Percentiles rank a stretch among this genome's conserved stretches.
phyloP scores from a whole-genome alignment of 768 basidiomycete genomes.

The Mycena albidolilacea region DNA sequence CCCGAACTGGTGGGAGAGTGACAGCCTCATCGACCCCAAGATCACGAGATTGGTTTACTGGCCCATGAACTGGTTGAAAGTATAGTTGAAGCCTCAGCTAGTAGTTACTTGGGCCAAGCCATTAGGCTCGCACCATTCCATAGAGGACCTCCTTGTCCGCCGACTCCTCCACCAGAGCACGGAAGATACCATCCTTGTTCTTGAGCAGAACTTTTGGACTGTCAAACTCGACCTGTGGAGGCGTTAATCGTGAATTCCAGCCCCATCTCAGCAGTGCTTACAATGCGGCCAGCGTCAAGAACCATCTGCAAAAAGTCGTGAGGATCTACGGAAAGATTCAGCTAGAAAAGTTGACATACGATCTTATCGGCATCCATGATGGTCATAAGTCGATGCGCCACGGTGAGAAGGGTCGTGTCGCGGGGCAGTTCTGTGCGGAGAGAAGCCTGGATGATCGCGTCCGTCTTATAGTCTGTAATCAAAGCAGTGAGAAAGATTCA shows the following conservation, averaged over 20 bases:
- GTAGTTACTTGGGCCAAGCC: too few species aligned
- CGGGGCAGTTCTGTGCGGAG: constrained; percentile 52
- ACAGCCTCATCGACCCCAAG: too few species aligned
- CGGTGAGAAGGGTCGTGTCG: constrained; percentile 46
- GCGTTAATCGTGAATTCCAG: background rate
- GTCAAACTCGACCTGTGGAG: constrained; percentile 1
- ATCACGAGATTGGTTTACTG: too few species aligned
- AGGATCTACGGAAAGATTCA: constrained; percentile 24
- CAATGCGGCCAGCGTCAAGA: constrained; percentile 59
- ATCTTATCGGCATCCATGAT: constrained; percentile 50
- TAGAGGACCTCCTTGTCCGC: background rate
- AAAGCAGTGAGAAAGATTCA: background rate
- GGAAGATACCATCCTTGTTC: background rate
- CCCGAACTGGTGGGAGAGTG: too few species aligned
- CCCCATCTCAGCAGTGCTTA: background rate
- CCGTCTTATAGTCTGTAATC: constrained; percentile 49
- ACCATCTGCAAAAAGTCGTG: constrained; percentile 46
- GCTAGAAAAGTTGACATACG: constrained; percentile 38
- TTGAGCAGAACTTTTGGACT: background rate
- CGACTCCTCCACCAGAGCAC: constrained; percentile 4
- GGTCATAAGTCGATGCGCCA: constrained; percentile 49
- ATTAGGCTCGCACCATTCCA: background rate
- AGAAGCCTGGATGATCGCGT: constrained; percentile 58
- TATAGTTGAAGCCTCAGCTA: too few species aligned
- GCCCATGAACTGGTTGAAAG: too few species aligned